Conservation (phyloP, 1,139 yeast species). For the Hyphopichia wangnamkhiaoensis region DNA sequence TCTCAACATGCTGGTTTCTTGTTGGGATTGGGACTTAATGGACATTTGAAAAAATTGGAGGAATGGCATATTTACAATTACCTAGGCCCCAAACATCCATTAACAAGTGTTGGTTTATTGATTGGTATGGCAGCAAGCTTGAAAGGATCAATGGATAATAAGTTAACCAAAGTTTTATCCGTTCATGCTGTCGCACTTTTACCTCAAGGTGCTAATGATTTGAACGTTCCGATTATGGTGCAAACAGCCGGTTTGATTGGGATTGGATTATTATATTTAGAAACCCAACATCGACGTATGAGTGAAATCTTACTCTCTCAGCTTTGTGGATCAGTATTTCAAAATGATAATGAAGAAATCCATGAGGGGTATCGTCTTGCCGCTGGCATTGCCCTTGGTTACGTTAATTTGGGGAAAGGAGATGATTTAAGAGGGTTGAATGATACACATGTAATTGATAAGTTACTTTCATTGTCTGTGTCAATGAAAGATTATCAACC, state of each 20-base stretch:
- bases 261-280: conserved; percentile 79
- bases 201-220: conserved; percentile 88
- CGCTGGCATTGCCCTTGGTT: conserved; percentile 87
- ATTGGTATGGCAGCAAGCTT: conserved; percentile 93
- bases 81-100: conserved; percentile 84
- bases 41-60: conserved; percentile 79
- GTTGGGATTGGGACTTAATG: conserved; percentile 89
- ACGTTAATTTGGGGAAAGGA: conserved; percentile 83
- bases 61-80: conserved; percentile 98
- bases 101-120: conserved; percentile 82
- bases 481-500: conserved; percentile 72
- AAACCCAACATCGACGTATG: conserved; percentile 83
- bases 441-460: conserved; percentile 73
- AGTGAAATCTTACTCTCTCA: conserved; percentile 77
- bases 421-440: conserved; percentile 59
- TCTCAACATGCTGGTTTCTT: conserved; percentile 94
- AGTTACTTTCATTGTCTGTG: conserved; percentile 59
- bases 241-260: conserved; percentile 94
- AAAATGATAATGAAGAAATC: conserved; percentile 57
- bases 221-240: conserved; percentile 79
- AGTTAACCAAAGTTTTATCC: conserved; percentile 84
- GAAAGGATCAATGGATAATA: conserved; percentile 80
- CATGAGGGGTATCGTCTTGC: conserved; percentile 85
- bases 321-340: conserved; percentile 54
- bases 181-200: conserved; percentile 91